A percentile compares a stretch with the other conserved stretches of the same genome.
These are phyloP conservation scores for Schrenkiella parvula DNA, from an alignment of 345 rosid genomes.

Conservation along the genomic window DNA sequence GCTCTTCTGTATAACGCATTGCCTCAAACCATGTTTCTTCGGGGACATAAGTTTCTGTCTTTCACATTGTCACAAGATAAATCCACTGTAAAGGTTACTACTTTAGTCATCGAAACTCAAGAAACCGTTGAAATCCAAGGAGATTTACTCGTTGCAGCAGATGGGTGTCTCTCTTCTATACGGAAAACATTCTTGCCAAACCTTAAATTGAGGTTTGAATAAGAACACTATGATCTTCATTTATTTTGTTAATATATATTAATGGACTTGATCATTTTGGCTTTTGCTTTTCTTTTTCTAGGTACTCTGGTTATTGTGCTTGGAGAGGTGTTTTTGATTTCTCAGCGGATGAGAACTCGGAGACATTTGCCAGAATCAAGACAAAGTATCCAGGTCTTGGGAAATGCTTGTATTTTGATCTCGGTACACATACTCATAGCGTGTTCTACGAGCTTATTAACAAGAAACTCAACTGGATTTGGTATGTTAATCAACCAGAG, in stretches of 20 bases:
- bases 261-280: background rate
- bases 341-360: conserved; percentile 48
- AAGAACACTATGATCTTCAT: background rate
- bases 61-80: conserved; percentile 45
- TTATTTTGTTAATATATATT: background rate
- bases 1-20: conserved; percentile 44
- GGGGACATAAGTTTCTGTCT: conserved; percentile 66
- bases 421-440: conserved; percentile 42
- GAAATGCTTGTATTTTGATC: conserved; percentile 62
- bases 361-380: conserved; percentile 40
- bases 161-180: conserved; percentile 69
- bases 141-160: conserved; percentile 75
- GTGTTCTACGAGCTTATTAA: conserved; percentile 59
- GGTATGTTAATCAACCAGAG: conserved; percentile 71
- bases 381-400: conserved; percentile 62
- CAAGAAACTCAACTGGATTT: conserved; percentile 69
- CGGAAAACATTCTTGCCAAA: conserved; percentile 57
- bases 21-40: conserved; percentile 45
- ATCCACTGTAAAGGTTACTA: conserved; percentile 41
- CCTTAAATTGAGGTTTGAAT: conserved; percentile 57
- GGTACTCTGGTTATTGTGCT: conserved; percentile 83
- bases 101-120: conserved; percentile 43
- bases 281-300: conserved; percentile 6
- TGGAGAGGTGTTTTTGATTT: conserved; percentile 83
- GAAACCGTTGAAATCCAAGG: conserved; percentile 48